Conservation (phyloP, 371 early-diverging fungal genomes). For the Mucor plumbeus region DNA sequence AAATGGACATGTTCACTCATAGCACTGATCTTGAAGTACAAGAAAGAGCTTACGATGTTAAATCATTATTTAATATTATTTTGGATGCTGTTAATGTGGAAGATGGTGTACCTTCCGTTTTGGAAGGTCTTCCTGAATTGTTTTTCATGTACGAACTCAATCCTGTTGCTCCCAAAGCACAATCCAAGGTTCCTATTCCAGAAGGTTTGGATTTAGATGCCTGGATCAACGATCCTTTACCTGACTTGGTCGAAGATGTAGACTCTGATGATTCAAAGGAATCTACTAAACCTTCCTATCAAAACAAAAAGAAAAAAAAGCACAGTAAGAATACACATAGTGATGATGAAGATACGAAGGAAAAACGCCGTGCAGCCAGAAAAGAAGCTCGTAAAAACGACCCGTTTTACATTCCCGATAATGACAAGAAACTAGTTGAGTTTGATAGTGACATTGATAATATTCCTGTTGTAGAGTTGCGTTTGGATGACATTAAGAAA, state of each 20-base stretch:
- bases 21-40: conserved; percentile 82
- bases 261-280: conserved; percentile 39
- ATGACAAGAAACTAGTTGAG: conserved; percentile 28
- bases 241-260: conserved; percentile 57
- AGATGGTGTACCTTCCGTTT: conserved; percentile 33
- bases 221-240: conserved; percentile 78
- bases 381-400: conserved; percentile 69
- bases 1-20: conserved; percentile 56
- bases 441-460: conserved; percentile 67
- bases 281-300: neutral
- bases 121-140: conserved; percentile 60
- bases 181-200: conserved; percentile 87
- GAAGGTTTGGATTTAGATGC: conserved; percentile 87
- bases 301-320: conserved; percentile 30
- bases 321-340: conserved; percentile 34
- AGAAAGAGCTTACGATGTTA: conserved; percentile 69
- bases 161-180: conserved; percentile 93
- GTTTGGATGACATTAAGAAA: conserved; percentile 61
- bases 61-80: conserved; percentile 63
- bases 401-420: conserved; percentile 72
- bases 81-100: conserved; percentile 30
- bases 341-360: conserved; percentile 49
- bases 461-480: conserved; percentile 82
- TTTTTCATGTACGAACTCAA: conserved; percentile 87
- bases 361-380: conserved; percentile 66